Conservation (phyloP, 495 filamentous ascomycete species). For the Hypoxylon perforatum region DNA sequence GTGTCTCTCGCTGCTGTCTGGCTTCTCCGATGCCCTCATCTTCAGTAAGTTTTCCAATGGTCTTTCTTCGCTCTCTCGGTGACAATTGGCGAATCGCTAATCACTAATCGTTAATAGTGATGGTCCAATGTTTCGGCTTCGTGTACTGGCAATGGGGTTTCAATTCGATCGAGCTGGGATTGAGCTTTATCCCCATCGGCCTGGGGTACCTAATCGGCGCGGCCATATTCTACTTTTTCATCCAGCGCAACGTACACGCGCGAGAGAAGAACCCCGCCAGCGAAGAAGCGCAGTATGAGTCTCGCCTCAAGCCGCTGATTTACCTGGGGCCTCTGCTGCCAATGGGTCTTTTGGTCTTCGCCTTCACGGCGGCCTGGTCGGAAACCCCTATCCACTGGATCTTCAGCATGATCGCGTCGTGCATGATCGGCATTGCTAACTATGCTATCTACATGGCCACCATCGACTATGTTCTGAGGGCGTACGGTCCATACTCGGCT, state of each 20-base stretch:
- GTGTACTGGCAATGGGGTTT: conserved; percentile 72
- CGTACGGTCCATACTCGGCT: conserved; percentile 77
- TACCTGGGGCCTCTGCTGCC: conserved; percentile 67
- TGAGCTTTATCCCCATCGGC: conserved; percentile 68
- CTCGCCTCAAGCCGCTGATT: conserved; percentile 69
- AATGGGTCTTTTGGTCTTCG: conserved; percentile 71
- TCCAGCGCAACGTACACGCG: conserved; percentile 59
- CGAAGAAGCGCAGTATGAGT: conserved; percentile 69
- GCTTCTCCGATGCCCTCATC: conserved; percentile 71
- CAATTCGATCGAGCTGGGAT: conserved; percentile 58
- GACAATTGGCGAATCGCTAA: background rate
- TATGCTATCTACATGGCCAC: conserved; percentile 79
- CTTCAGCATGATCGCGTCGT: conserved; percentile 69
- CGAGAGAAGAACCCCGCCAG: conserved; percentile 62
- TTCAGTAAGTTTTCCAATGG: conserved; percentile 51
- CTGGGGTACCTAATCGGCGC: conserved; percentile 71
- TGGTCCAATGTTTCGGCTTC: conserved; percentile 68
- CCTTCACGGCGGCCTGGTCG: conserved; percentile 70
- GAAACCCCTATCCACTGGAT: conserved; percentile 74
- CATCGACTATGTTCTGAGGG: conserved; percentile 79
- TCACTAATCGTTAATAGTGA: conserved; percentile 49
- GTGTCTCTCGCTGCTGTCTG: conserved; percentile 65
- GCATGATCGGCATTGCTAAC: conserved; percentile 75
- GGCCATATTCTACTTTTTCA: conserved; percentile 63
- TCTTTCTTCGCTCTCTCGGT: background rate